A percentile compares a stretch with the other conserved stretches of the same genome.
Conservation (phyloP, 306 rosid genomes). For the Rosa multiflora region DNA sequence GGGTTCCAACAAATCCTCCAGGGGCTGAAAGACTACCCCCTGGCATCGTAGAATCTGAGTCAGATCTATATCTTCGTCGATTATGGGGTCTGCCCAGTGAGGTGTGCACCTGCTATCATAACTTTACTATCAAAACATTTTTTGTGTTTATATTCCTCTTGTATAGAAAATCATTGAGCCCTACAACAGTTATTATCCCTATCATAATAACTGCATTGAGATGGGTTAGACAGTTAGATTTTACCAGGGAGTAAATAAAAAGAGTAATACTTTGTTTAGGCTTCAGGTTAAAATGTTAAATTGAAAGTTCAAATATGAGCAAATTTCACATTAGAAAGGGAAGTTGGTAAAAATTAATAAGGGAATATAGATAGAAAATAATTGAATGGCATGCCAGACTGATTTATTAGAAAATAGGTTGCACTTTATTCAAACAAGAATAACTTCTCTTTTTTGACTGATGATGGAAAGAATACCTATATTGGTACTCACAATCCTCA, state of each 20-base stretch:
- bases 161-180: not conserved
- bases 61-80: constrained; percentile 76
- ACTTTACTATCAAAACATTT: not conserved
- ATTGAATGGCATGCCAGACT: not conserved
- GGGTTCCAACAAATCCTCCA: constrained; percentile 87
- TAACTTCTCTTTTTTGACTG: constrained; percentile 10
- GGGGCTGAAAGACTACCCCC: constrained; percentile 93
- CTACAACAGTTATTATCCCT: not conserved
- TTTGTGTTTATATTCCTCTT: not conserved
- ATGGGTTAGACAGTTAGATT: not conserved
- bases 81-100: constrained; percentile 75
- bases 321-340: not conserved
- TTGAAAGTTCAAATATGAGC: not conserved
- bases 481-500: not conserved
- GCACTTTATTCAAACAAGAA: not conserved
- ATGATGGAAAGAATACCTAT: not conserved
- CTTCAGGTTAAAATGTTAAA: not conserved
- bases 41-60: constrained; percentile 59
- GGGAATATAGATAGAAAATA: not conserved
- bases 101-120: constrained; percentile 42
- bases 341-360: not conserved
- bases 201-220: not conserved
- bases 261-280: not conserved
- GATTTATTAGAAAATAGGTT: not conserved
- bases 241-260: not conserved